Percentiles rank a stretch among this genome's conserved stretches.
phyloP scores from a whole-genome alignment of 2,329 filamentous ascomycete species.

The Epichloe festucae region DNA sequence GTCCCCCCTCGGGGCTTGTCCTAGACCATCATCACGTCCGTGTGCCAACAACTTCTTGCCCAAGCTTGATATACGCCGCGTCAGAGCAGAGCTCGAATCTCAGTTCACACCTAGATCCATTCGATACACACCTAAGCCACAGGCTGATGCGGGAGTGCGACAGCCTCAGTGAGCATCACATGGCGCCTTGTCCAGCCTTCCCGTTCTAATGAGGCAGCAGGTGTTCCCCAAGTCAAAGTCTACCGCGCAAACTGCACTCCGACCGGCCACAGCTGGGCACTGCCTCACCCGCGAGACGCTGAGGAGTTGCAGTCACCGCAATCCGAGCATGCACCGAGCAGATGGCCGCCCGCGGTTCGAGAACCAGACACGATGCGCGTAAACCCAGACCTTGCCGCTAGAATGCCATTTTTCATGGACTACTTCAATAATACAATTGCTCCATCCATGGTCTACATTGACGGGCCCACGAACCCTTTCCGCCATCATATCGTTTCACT shows the following conservation, averaged over 20 bases:
- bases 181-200: constrained; percentile 21
- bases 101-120: constrained; percentile 44
- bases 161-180: constrained; percentile 36
- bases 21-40: constrained; percentile 35
- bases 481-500: constrained; percentile 69
- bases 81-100: constrained; percentile 49
- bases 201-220: constrained; percentile 27
- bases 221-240: constrained; percentile 38
- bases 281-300: constrained; percentile 22
- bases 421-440: constrained; percentile 92
- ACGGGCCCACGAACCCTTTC: constrained; percentile 76
- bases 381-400: constrained; percentile 53
- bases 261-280: constrained; percentile 33
- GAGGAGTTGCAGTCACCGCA: constrained; percentile 33
- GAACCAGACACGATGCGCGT: constrained; percentile 35
- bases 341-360: constrained; percentile 31
- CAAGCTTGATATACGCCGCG: constrained; percentile 46
- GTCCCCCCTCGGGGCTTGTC: constrained; percentile 41
- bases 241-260: constrained; percentile 39
- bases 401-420: constrained; percentile 80
- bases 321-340: constrained; percentile 31
- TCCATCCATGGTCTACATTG: constrained; percentile 81
- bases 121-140: constrained; percentile 40
- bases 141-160: constrained; percentile 43
- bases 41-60: constrained; percentile 45